A percentile compares a stretch with the other conserved stretches of the same genome.
These are phyloP conservation scores for Passiflora organensis DNA, from an alignment of 345 rosid genomes.

Conservation along the genomic window DNA sequence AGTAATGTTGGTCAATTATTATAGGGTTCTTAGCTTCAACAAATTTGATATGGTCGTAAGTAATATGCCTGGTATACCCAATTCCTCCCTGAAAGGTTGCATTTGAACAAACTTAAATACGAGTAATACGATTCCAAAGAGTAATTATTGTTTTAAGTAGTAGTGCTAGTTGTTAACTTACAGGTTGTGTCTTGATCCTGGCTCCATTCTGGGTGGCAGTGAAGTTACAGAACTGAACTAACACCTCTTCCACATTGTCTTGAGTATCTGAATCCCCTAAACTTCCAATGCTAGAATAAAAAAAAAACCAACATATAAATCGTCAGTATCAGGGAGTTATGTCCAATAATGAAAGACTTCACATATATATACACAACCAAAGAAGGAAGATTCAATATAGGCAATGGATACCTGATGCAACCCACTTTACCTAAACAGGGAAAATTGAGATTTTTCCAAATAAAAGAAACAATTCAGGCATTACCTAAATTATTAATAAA, in stretches of 20 bases:
- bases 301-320: neutral
- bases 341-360: neutral
- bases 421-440: too few relatives aligned
- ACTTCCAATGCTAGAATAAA: slow-evolving; percentile 11
- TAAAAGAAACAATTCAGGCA: too few relatives aligned
- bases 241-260: neutral
- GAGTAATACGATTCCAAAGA: too few relatives aligned
- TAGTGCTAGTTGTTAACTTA: neutral
- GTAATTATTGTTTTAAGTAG: neutral
- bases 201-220: neutral
- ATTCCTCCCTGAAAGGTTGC: slow-evolving; percentile 21
- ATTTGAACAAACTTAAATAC: too few relatives aligned
- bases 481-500: too few relatives aligned
- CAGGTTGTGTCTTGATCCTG: neutral
- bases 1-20: slow-evolving; percentile 29
- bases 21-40: slow-evolving; percentile 18
- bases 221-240: neutral
- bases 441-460: too few relatives aligned
- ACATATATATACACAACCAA: too few relatives aligned
- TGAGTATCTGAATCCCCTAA: neutral
- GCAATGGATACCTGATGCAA: too few relatives aligned
- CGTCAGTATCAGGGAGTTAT: neutral
- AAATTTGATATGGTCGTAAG: slow-evolving; percentile 22
- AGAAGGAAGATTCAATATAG: too few relatives aligned
- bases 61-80: slow-evolving; percentile 20